Percentiles rank a stretch among this genome's conserved stretches.
Evolutionary conservation across 2,329 filamentous ascomycete genomes (phyloP).

Genomic region (Fusarium annulatum): DNA sequence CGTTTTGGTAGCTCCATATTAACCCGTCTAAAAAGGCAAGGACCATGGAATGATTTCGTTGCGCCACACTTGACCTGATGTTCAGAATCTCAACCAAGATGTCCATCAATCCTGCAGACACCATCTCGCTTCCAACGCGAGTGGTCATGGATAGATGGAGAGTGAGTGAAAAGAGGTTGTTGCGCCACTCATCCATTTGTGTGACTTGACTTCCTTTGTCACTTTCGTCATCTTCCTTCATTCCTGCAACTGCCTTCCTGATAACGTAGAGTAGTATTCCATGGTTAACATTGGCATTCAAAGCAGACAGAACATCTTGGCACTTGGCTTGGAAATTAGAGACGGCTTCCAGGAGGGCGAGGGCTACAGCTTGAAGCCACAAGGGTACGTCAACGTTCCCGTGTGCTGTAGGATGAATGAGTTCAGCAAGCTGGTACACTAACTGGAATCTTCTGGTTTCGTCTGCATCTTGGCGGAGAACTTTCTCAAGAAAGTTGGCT

Average conservation of each 20-base stretch:
- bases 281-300: conserved; percentile 96
- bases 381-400: conserved; percentile 75
- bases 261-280: conserved; percentile 94
- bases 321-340: conserved; percentile 81
- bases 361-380: conserved; percentile 82
- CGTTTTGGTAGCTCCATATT: conserved; percentile 85
- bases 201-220: conserved; percentile 70
- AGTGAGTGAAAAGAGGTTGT: conserved; percentile 88
- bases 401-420: conserved; percentile 85
- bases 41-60: conserved; percentile 84
- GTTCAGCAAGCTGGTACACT: conserved; percentile 89
- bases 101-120: conserved; percentile 88
- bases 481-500: conserved; percentile 82
- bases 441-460: conserved; percentile 90
- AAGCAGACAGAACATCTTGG: conserved; percentile 85
- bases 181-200: conserved; percentile 88
- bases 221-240: conserved; percentile 67
- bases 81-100: conserved; percentile 90
- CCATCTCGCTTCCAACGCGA: conserved; percentile 83
- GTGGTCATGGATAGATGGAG: conserved; percentile 81
- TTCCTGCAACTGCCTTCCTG: conserved; percentile 86
- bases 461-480: conserved; percentile 88
- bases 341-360: conserved; percentile 87
- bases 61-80: conserved; percentile 82
- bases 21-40: conserved; percentile 90